Evolutionary conservation across 345 rosid species (phyloP), one percentile per base, ranked within the genome.

Genomic region (Noccaea bulbosa): DNA sequence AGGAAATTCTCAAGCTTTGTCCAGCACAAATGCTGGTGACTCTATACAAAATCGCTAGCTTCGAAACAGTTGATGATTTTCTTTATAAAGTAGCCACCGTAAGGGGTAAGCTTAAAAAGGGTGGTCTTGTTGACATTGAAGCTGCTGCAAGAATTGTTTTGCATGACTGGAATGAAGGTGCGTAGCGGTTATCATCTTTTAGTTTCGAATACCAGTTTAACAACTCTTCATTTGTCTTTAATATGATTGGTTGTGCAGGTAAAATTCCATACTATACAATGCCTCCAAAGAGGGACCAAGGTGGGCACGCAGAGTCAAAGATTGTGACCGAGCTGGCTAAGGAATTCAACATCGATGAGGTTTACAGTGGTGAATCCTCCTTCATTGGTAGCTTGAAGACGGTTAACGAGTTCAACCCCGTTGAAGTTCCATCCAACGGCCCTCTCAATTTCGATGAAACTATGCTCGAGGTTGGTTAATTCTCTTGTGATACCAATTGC

Each of bases 161-260:
- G 80, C 97, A 83, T 56, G 96, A 91, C 80, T 91, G 96, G 97
- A 91, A 88, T 75, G 88, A 87, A 66, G 97, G 96, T 89, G 81
- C 37, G 73, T 5, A 17, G 12, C 12, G 9, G 57, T 14, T 8
- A n/a, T 41, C 9, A 0, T 33, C 34, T 41, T 39, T 38, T 53
- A 38, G 51, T 55, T 56, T 3, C 41, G 0, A 30, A 43, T 65
- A 50, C 22, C 8, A 1, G 17, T 22, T 53, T 30, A 20, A 20
- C 11, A 61, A 1, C 32, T 52, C 27, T 12, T 30, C 7, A 4
- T 32, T 12, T 44, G 40, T 62, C 9, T 17, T 15, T 49, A 40
- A 46, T 62, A 39, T 76, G 78, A 55, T 32, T 47, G 66, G 11
- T 65, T 55, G 37, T 69, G 59, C 84, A 94, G 99, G 99, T 71